phyloP scores from a whole-genome alignment of 163 green algal genomes.

The Chlorella variabilis region DNA sequence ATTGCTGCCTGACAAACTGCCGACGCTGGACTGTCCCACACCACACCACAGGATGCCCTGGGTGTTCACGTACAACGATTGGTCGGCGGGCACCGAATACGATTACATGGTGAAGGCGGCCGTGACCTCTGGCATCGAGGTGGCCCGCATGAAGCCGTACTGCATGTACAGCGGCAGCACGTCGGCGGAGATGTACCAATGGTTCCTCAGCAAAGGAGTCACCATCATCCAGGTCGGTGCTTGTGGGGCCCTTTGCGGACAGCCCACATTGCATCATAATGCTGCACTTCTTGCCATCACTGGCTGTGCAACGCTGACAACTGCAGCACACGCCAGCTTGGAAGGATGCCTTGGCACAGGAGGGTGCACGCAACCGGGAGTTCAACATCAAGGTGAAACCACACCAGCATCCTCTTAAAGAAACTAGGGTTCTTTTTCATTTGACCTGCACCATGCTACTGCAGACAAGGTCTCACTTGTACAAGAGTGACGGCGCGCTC shows the following conservation, averaged over 20 bases:
- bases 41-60: conserved; percentile 42
- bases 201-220: conserved; percentile 45
- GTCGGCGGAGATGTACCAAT: conserved; percentile 40
- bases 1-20: no score
- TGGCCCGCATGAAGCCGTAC: conserved; percentile 44
- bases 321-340: conserved; percentile 11
- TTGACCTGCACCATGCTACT: no score
- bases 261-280: no score
- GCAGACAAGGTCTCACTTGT: conserved; percentile 28
- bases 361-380: conserved; percentile 1
- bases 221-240: conserved; percentile 39
- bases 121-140: conserved; percentile 32
- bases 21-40: no score
- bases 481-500: conserved; percentile 11
- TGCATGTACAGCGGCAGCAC: conserved; percentile 57
- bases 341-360: neutral
- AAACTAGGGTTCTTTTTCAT: no score
- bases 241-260: no score
- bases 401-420: no score
- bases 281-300: no score
- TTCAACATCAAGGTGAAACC: neutral
- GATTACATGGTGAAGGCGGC: conserved; percentile 68
- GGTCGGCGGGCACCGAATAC: conserved; percentile 39
- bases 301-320: no score
- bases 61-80: conserved; percentile 66